Percentiles rank a stretch among this genome's conserved stretches.
These are phyloP conservation scores for Aureobasidium sp. DNA, from an alignment of 2,329 filamentous ascomycete genomes.

Conservation along the genomic window DNA sequence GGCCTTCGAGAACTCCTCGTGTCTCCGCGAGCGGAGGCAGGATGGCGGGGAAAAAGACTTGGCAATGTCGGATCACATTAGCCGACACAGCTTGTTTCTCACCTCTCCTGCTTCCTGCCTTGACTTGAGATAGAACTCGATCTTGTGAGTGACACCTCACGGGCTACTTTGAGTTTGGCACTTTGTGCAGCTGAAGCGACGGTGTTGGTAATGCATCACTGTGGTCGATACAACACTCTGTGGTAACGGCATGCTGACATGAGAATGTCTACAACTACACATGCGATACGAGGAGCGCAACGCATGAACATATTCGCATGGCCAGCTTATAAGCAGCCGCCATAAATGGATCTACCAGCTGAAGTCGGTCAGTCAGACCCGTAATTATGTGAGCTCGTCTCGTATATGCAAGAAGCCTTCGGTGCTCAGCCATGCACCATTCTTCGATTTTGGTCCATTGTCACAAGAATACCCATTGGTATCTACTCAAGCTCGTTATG, in stretches of 20 bases:
- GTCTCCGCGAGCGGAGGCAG: neutral
- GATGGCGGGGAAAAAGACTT: neutral
- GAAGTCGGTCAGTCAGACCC: neutral
- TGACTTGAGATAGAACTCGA: neutral
- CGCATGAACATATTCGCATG: neutral
- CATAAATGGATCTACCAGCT: neutral
- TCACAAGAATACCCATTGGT: neutral
- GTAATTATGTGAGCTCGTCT: neutral
- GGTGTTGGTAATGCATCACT: neutral
- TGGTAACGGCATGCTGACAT: slow-evolving; percentile 4
- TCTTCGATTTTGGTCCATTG: neutral
- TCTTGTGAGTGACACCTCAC: neutral
- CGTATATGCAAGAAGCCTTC: neutral
- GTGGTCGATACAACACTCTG: neutral
- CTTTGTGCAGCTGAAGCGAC: neutral
- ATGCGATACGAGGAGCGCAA: neutral
- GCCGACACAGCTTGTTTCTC: neutral
- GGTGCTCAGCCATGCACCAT: neutral
- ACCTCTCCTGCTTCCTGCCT: neutral
- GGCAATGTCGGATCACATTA: neutral
- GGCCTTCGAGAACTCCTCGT: neutral
- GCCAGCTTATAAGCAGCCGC: neutral
- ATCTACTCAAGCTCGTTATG: neutral
- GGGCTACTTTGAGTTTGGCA: neutral
- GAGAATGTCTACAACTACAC: neutral